Evolutionary conservation across 2,329 filamentous ascomycete species (phyloP), one percentile per base, ranked within the genome.

Genomic region (Achaetomium macrosporum): DNA sequence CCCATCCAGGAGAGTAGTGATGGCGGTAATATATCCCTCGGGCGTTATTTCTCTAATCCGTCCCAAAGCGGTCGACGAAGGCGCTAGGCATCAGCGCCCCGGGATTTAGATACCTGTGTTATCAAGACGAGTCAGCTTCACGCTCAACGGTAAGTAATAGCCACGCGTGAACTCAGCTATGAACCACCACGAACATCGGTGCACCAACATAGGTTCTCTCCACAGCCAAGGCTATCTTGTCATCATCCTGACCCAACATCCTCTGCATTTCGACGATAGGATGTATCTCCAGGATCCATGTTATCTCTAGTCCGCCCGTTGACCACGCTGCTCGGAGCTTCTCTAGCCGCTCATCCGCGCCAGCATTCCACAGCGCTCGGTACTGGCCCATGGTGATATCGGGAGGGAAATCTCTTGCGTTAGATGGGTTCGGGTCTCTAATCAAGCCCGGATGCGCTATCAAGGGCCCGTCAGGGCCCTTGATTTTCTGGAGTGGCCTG

Each of bases 21-120:
- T 47, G 45, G 13, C 45, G 45, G 20, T 47, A 47, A 30, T 47
- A 47, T 30, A 47, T 31, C 35, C 45, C 45, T 11, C 45, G 45
- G 13, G 45, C 45, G 13, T 53, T 30, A 11, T 45, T 16, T 45
- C 30, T 45, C 42, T 30, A 45, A 45, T 45, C 42, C 42, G 29
- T 30, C 30, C 42, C 42, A 45, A 45, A 45, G n/a, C 42, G 9
- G 31, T 45, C 13, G 42, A 45, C 42, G 29, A 3, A 36, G 15
- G 30, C 15, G 42, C 30, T 33, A 11, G 42, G 42, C 42, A 13
- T 13, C 42, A 45, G 19, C 29, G 5, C 16, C 15, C 42, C 42
- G 30, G 42, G 42, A n/a, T 16, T 13, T 30, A 45, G 42, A 16
- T 45, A 45, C 5, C 42, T 45, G 42, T 45, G 15, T 17, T 45